These are phyloP conservation scores for Ophiocordyceps unilateralis DNA, from an alignment of 2,329 filamentous ascomycete genomes.

Conservation along the genomic window DNA sequence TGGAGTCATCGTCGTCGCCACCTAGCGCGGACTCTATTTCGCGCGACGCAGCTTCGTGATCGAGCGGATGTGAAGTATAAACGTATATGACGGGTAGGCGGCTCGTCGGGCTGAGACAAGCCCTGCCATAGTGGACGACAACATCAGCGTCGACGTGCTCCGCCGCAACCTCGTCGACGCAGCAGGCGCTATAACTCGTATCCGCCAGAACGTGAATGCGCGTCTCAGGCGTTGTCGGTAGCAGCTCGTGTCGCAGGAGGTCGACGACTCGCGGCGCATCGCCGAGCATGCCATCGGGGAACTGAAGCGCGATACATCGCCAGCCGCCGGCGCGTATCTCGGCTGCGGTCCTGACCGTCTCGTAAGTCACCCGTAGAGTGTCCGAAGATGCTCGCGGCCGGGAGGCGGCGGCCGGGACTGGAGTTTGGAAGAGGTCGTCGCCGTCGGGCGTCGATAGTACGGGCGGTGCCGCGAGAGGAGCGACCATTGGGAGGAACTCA, in stretches of 20 bases:
- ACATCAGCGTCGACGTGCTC: slow-evolving; percentile 85
- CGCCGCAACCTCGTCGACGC: slow-evolving; percentile 90
- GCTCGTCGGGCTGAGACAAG: slow-evolving; percentile 80
- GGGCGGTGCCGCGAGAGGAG: slow-evolving; percentile 32
- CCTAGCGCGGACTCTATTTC: slow-evolving; percentile 52
- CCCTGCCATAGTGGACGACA: slow-evolving; percentile 84
- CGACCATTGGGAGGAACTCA: slow-evolving; percentile 18
- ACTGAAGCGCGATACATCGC: slow-evolving; percentile 74
- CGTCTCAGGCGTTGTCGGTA: slow-evolving; percentile 1
- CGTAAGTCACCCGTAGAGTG: slow-evolving; percentile 63
- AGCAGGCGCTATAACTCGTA: slow-evolving; percentile 93
- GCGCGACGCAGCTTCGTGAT: slow-evolving; percentile 35
- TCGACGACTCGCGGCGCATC: slow-evolving; percentile 72
- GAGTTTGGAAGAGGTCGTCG: slow-evolving; percentile 32
- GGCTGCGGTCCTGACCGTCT: slow-evolving; percentile 60
- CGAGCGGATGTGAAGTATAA: slow-evolving; percentile 60
- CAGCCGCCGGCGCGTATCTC: slow-evolving; percentile 61
- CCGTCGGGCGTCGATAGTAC: slow-evolving; percentile 49
- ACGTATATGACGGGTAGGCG: slow-evolving; percentile 78
- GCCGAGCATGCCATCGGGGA: slow-evolving; percentile 79
- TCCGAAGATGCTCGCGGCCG: slow-evolving; percentile 34
- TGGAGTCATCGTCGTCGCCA: not conserved
- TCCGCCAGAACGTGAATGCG: slow-evolving; percentile 75
- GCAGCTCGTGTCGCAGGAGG: slow-evolving; percentile 19
- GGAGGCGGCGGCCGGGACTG: slow-evolving; percentile 15